Percentiles rank a stretch among this genome's conserved stretches.
Conservation (phyloP, 2,329 filamentous ascomycete genomes). For the Hypoxylon sp. region DNA sequence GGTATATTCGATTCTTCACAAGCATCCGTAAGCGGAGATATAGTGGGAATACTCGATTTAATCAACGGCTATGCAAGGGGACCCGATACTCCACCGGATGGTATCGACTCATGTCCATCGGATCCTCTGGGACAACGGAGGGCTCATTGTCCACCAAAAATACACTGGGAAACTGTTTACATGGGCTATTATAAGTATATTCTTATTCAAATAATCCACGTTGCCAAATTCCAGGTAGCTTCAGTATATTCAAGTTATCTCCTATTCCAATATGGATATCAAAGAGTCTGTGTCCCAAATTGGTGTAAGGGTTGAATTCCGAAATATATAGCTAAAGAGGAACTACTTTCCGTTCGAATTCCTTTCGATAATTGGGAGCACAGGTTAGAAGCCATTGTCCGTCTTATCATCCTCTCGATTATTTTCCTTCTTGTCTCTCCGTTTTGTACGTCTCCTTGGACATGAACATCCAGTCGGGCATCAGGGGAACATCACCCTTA, state of each 20-base stretch:
- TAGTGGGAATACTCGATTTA: constrained; percentile 4
- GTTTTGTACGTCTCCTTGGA: not conserved
- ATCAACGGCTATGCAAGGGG: constrained; percentile 13
- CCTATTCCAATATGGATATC: not conserved
- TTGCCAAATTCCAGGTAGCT: not conserved
- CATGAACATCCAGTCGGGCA: not conserved
- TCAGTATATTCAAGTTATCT: not conserved
- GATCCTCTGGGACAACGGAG: not conserved
- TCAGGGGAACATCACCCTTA: not conserved
- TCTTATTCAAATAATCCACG: not conserved
- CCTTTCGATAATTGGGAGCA: not conserved
- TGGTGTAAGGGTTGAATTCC: not conserved
- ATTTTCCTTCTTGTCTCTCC: not conserved
- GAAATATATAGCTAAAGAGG: not conserved
- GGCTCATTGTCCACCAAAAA: not conserved
- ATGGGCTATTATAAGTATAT: not conserved
- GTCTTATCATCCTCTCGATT: not conserved
- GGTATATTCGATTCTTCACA: not conserved
- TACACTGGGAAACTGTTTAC: not conserved
- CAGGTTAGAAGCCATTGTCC: not conserved
- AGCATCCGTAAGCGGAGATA: not conserved
- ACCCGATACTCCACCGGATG: constrained; percentile 3
- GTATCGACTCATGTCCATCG: not conserved
- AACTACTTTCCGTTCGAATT: not conserved
- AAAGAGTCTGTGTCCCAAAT: not conserved